Conservation (phyloP, 1,139 yeast species). For the Sugiyamaella xylanicola region DNA sequence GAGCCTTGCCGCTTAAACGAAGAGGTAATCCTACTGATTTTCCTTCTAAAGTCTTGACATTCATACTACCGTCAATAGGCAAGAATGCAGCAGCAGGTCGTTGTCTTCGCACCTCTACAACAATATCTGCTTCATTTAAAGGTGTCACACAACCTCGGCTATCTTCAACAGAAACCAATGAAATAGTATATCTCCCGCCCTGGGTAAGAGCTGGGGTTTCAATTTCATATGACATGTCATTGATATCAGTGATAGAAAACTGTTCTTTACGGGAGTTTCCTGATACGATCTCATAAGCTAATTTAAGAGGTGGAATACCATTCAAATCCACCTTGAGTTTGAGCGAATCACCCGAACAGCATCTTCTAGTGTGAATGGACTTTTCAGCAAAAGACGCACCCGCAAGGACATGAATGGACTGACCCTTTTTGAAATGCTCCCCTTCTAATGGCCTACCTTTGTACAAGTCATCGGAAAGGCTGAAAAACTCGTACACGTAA, state of each 20-base stretch:
- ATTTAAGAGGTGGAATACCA: conserved; percentile 78
- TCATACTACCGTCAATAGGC: conserved; percentile 41
- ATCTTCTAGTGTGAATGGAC: conserved; percentile 26
- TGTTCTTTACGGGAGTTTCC: conserved; percentile 47
- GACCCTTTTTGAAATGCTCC: conserved; percentile 37
- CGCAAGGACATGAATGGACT: conserved; percentile 44
- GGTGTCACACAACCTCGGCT: conserved; percentile 73
- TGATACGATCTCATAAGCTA: conserved; percentile 67
- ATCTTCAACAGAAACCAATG: conserved; percentile 68
- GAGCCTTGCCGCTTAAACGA: conserved; percentile 53
- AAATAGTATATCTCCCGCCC: conserved; percentile 73
- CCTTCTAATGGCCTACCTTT: conserved; percentile 36
- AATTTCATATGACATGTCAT: conserved; percentile 45
- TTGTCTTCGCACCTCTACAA: conserved; percentile 64
- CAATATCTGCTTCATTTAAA: conserved; percentile 59
- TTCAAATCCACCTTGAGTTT: conserved; percentile 60
- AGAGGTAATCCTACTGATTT: conserved; percentile 61
- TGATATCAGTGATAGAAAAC: conserved; percentile 49
- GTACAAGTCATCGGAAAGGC: conserved; percentile 44
- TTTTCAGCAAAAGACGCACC: conserved; percentile 41
- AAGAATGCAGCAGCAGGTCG: conserved; percentile 60
- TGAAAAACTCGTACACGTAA: conserved; percentile 69
- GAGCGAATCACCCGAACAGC: conserved; percentile 52
- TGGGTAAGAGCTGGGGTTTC: conserved; percentile 54
- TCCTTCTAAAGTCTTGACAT: conserved; percentile 53